Conservation (phyloP, 257 asterid genomes). For the Fraxinus americana region DNA sequence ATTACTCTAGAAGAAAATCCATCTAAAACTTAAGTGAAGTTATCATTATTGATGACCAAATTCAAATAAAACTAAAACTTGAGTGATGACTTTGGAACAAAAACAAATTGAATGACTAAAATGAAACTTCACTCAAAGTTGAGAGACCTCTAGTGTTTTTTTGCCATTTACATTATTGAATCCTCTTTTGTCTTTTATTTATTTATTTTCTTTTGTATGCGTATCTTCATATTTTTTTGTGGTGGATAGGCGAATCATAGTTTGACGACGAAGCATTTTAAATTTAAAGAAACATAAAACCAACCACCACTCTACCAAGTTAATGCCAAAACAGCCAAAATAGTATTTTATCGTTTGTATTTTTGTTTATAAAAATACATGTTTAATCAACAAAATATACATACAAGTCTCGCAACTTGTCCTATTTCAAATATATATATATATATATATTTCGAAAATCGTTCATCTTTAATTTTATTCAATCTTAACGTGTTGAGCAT, state of each 20-base stretch:
- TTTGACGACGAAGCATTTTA: constrained; percentile 75
- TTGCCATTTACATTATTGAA: constrained; percentile 65
- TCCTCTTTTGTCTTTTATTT: constrained; percentile 51
- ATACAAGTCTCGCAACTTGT: no score
- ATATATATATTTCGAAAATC: no score
- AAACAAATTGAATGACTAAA: background rate
- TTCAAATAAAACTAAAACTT: background rate
- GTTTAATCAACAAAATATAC: constrained; percentile 19
- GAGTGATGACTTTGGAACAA: background rate
- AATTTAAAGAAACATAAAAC: constrained; percentile 61
- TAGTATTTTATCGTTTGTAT: constrained; percentile 34
- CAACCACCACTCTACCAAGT: constrained; percentile 80
- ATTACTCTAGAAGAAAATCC: no score
- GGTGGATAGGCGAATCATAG: constrained; percentile 78
- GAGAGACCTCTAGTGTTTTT: background rate
- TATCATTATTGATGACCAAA: no score
- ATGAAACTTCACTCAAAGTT: background rate
- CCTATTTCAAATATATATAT: no score
- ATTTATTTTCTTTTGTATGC: constrained; percentile 11
- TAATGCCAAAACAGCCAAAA: constrained; percentile 46
- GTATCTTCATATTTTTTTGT: constrained; percentile 40
- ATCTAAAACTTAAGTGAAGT: no score
- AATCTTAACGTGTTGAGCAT: no score
- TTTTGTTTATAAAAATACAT: background rate
- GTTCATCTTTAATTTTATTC: no score